These are phyloP conservation scores for Conticribra weissflogii DNA, from an alignment of 108 stramenopile genomes.

Conservation along the genomic window DNA sequence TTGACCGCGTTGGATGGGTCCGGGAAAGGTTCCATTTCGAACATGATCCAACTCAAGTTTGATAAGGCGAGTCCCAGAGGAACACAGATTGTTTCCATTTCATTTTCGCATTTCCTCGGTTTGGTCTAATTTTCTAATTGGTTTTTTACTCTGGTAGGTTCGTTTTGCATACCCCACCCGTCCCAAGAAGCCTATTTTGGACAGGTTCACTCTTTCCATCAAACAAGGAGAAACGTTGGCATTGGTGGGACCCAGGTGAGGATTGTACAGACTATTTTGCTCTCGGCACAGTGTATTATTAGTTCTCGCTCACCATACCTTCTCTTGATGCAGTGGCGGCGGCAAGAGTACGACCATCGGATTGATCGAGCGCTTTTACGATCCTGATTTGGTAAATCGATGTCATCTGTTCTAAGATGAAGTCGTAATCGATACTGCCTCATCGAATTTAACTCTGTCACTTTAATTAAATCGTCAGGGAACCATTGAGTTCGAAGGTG, in stretches of 20 bases:
- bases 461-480: conserved; percentile 43
- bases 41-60: conserved; percentile 51
- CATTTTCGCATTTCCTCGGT: too few relatives aligned
- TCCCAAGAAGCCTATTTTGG: conserved; percentile 69
- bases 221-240: conserved; percentile 58
- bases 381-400: conserved; percentile 54
- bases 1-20: conserved; percentile 2
- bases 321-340: conserved; percentile 73
- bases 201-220: conserved; percentile 62
- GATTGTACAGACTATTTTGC: conserved; percentile 11
- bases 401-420: too few relatives aligned
- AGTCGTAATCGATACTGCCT: too few relatives aligned
- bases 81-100: too few relatives aligned
- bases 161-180: conserved; percentile 90
- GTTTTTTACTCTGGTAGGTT: too few relatives aligned
- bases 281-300: too few relatives aligned
- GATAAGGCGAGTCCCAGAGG: background rate
- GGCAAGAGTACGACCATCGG: conserved; percentile 88
- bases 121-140: too few relatives aligned
- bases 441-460: background rate
- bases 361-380: conserved; percentile 95
- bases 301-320: too few relatives aligned
- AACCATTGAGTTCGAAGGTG: conserved; percentile 76
- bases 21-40: background rate
- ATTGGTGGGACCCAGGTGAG: conserved; percentile 55